Evolutionary conservation across 2,329 filamentous ascomycete species (phyloP), one percentile per base, ranked within the genome.

Genomic region (Diplodia corticola): DNA sequence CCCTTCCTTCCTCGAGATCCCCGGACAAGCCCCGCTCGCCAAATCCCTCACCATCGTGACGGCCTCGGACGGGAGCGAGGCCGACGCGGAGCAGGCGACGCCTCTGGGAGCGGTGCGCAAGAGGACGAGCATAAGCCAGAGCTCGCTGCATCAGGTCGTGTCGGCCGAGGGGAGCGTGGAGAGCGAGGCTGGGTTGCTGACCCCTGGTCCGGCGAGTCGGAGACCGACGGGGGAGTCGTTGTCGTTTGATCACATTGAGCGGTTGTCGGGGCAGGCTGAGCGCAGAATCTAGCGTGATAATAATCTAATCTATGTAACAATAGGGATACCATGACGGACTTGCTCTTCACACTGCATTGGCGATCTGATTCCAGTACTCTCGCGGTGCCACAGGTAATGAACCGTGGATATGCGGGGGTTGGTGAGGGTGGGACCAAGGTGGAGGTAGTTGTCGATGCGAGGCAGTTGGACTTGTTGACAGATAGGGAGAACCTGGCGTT

Each of bases 271-370:
- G 28, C n/a, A n/a, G n/a, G n/a, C n/a, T n/a, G 28, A 28, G 28
- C 28, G 28, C 28, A 28, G 28, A 6, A 28, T 28, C 3, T 79
- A 10, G 78, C 76, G 20, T 78, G 74, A n/a, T n/a, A n/a, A n/a
- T n/a, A n/a, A n/a, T n/a, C n/a, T n/a, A n/a, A n/a, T n/a, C n/a
- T n/a, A n/a, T n/a, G n/a, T n/a, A n/a, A n/a, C n/a, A n/a, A n/a
- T n/a, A n/a, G n/a, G n/a, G n/a, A n/a, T n/a, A n/a, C n/a, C n/a
- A n/a, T n/a, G n/a, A n/a, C n/a, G n/a, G n/a, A n/a, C n/a, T n/a
- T n/a, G n/a, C n/a, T n/a, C n/a, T n/a, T n/a, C n/a, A n/a, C n/a
- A n/a, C n/a, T n/a, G n/a, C n/a, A n/a, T n/a, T n/a, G n/a, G n/a
- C n/a, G n/a, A n/a, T n/a, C n/a, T n/a, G n/a, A n/a, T n/a, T n/a